Evolutionary conservation across 129 eudicot species (phyloP).

Genomic region (Lactuca saligna): DNA sequence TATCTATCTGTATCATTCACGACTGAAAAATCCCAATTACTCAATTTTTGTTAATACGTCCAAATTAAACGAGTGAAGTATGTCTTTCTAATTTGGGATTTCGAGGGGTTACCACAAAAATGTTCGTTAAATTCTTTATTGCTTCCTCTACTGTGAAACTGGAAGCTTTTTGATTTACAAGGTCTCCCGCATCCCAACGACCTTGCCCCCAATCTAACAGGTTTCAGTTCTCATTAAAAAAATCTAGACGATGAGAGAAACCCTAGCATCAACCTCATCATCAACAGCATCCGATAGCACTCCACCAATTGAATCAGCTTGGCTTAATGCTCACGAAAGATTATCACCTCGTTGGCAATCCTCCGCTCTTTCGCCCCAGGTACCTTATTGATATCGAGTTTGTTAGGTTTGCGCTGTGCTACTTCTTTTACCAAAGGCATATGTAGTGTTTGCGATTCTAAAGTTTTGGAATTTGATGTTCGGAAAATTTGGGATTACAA

Average conservation of each 20-base stretch:
- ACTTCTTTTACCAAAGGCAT: not conserved
- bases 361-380: slow-evolving; percentile 45
- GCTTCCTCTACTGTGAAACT: slow-evolving; percentile 3
- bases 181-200: slow-evolving; percentile 13
- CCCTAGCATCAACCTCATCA: slow-evolving; percentile 36
- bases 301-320: slow-evolving; percentile 36
- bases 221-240: not conserved
- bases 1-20: too few species aligned
- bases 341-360: slow-evolving; percentile 71
- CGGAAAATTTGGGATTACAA: not conserved
- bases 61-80: not conserved
- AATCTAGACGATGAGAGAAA: slow-evolving; percentile 26
- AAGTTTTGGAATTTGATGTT: slow-evolving; percentile 7
- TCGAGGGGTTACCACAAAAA: slow-evolving; percentile 11
- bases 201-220: slow-evolving; percentile 10
- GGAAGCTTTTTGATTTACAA: slow-evolving; percentile 3
- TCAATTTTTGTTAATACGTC: not conserved
- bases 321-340: slow-evolving; percentile 40
- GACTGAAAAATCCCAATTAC: too few species aligned
- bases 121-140: not conserved
- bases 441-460: not conserved
- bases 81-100: slow-evolving; percentile 9
- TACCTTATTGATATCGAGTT: slow-evolving; percentile 8
- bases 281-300: slow-evolving; percentile 10
- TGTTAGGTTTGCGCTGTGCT: not conserved